Evolutionary conservation across 2,329 filamentous ascomycete species (phyloP).

Genomic region (Penicillium palitans): DNA sequence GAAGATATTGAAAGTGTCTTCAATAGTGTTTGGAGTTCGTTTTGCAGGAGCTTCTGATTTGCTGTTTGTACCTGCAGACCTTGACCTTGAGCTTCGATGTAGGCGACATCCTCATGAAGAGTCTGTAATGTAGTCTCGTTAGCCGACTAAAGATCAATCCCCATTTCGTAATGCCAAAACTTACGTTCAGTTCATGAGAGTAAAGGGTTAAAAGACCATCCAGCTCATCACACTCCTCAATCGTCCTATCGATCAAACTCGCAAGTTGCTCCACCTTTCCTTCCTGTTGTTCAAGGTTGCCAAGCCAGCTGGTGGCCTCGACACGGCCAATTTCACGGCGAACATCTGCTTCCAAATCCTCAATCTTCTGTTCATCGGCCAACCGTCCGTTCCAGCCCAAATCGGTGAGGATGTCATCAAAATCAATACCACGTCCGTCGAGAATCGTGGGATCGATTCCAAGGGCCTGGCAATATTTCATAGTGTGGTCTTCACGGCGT

Average conservation of each 20-base stretch:
- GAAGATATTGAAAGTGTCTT: constrained; percentile 86
- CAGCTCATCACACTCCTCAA: constrained; percentile 92
- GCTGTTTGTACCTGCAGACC: constrained; percentile 95
- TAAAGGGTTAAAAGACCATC: constrained; percentile 94
- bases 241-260: constrained; percentile 80
- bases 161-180: constrained; percentile 31
- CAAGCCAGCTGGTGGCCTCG: constrained; percentile 90
- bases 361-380: constrained; percentile 71
- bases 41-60: constrained; percentile 91
- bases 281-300: constrained; percentile 79
- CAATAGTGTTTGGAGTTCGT: constrained; percentile 83
- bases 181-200: constrained; percentile 86
- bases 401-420: constrained; percentile 78
- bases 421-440: constrained; percentile 73
- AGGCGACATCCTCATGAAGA: constrained; percentile 90
- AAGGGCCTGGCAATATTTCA: constrained; percentile 73
- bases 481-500: constrained; percentile 69
- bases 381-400: constrained; percentile 84
- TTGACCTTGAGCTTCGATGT: constrained; percentile 95
- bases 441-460: constrained; percentile 77
- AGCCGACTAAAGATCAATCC: constrained; percentile 22
- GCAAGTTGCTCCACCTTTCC: constrained; percentile 86
- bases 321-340: constrained; percentile 86
- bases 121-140: constrained; percentile 57
- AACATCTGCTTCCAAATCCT: constrained; percentile 77